These are phyloP conservation scores for Hyaloscypha variabilis DNA, from an alignment of 495 filamentous ascomycete species.

Conservation along the genomic window DNA sequence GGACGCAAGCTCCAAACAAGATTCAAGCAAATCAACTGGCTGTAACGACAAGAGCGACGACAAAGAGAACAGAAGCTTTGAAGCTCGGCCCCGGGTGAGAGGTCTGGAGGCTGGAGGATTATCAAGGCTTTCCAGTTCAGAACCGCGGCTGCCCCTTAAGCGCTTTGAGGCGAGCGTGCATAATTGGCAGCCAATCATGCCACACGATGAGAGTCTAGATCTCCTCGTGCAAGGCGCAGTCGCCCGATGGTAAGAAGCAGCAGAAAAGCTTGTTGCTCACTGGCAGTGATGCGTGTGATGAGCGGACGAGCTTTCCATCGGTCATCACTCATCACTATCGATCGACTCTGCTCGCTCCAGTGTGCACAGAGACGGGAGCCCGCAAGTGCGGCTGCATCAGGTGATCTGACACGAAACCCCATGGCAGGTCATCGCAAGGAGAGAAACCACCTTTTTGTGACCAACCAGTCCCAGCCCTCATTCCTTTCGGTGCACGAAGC, in stretches of 20 bases:
- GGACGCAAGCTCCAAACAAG: neutral
- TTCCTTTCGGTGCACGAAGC: too few species aligned
- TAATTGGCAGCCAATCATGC: neutral
- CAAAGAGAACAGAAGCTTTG: neutral
- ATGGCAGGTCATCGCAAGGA: too few species aligned
- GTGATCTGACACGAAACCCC: too few species aligned
- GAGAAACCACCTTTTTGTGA: too few species aligned
- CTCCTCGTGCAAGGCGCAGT: neutral
- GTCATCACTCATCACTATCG: neutral
- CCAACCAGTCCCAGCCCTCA: too few species aligned
- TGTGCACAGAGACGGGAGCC: neutral
- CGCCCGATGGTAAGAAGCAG: neutral
- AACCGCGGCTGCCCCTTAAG: conserved; percentile 2
- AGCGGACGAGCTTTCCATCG: neutral
- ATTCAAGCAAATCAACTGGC: neutral
- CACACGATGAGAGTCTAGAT: neutral
- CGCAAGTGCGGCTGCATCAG: neutral
- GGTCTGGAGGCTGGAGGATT: neutral
- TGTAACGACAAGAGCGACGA: neutral
- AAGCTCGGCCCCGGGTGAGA: neutral
- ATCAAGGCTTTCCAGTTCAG: neutral
- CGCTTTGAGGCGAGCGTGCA: conserved; percentile 3
- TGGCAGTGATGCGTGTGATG: too few species aligned
- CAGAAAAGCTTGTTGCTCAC: neutral
- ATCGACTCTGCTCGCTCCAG: neutral